These are phyloP conservation scores for Metschnikowia shivogae DNA, from an alignment of 805 yeast species.

Conservation along the genomic window DNA sequence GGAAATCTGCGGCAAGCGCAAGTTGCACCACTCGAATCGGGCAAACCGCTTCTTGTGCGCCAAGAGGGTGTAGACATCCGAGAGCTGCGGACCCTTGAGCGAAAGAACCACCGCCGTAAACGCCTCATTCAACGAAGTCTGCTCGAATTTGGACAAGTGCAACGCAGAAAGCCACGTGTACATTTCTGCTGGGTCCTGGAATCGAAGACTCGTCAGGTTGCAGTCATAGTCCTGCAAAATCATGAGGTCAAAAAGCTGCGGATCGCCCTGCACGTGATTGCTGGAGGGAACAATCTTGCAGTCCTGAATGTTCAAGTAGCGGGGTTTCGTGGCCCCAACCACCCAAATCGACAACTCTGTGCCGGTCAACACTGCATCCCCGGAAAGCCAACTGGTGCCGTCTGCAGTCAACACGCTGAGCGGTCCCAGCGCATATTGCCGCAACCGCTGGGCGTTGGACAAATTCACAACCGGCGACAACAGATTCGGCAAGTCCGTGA, in stretches of 20 bases:
- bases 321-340: conserved; percentile 42
- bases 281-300: conserved; percentile 18
- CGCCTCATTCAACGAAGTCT: conserved; percentile 52
- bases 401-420: conserved; percentile 28
- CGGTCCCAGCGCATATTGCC: conserved; percentile 58
- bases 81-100: conserved; percentile 50
- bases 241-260: conserved; percentile 18
- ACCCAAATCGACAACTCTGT: conserved; percentile 50
- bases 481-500: conserved; percentile 50
- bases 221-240: conserved; percentile 29
- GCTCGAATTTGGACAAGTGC: conserved; percentile 54
- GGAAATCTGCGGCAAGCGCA: conserved; percentile 55
- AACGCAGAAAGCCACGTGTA: conserved; percentile 46
- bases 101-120: conserved; percentile 63
- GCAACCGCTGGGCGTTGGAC: conserved; percentile 62
- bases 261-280: conserved; percentile 13
- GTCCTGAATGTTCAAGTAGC: conserved; percentile 52
- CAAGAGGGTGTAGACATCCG: conserved; percentile 56
- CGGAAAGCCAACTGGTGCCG: conserved; percentile 30
- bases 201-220: conserved; percentile 23
- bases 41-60: conserved; percentile 45
- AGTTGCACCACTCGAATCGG: conserved; percentile 58
- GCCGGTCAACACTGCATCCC: conserved; percentile 45
- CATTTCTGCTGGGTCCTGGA: conserved; percentile 21
- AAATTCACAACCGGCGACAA: conserved; percentile 69